Evolutionary conservation across 148 eudicot species (phyloP).

Genomic region (Nepenthes gracilis): DNA sequence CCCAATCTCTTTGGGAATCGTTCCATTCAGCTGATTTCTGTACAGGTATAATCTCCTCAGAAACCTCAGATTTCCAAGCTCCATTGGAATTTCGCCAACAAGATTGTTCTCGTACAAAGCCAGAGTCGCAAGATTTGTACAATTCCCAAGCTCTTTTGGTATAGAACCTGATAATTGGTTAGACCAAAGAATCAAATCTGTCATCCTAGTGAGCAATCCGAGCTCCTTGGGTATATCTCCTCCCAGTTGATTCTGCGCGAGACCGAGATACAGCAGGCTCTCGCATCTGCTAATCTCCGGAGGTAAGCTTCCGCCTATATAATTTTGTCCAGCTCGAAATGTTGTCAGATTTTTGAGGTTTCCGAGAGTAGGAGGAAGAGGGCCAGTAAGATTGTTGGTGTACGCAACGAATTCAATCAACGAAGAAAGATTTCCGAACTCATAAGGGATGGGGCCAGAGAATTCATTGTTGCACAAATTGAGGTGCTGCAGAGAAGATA

Average conservation of each 20-base stretch:
- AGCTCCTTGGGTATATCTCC: constrained; percentile 74
- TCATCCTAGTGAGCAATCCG: constrained; percentile 55
- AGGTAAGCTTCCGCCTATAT: constrained; percentile 63
- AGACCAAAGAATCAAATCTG: constrained; percentile 63
- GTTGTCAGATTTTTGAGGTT: constrained; percentile 43
- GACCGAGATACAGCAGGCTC: constrained; percentile 57
- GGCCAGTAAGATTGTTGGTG: constrained; percentile 57
- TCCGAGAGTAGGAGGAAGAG: constrained; percentile 63
- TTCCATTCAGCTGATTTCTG: constrained; percentile 71
- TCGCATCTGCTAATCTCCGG: constrained; percentile 63
- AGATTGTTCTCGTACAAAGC: constrained; percentile 83
- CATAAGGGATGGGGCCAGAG: constrained; percentile 65
- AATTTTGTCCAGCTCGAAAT: constrained; percentile 83
- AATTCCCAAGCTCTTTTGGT: constrained; percentile 73
- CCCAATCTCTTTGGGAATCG: constrained; percentile 76
- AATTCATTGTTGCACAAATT: constrained; percentile 81
- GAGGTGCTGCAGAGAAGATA: constrained; percentile 42
- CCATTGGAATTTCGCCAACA: constrained; percentile 65
- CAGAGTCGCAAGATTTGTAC: constrained; percentile 58
- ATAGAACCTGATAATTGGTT: constrained; percentile 60
- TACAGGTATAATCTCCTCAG: constrained; percentile 54
- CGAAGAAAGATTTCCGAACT: constrained; percentile 63
- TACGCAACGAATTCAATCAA: constrained; percentile 59
- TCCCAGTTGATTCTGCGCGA: constrained; percentile 65
- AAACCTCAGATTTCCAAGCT: constrained; percentile 48